Evolutionary conservation across 345 rosid species (phyloP), one percentile per base, ranked within the genome.

Genomic region (Salix suchowensis): DNA sequence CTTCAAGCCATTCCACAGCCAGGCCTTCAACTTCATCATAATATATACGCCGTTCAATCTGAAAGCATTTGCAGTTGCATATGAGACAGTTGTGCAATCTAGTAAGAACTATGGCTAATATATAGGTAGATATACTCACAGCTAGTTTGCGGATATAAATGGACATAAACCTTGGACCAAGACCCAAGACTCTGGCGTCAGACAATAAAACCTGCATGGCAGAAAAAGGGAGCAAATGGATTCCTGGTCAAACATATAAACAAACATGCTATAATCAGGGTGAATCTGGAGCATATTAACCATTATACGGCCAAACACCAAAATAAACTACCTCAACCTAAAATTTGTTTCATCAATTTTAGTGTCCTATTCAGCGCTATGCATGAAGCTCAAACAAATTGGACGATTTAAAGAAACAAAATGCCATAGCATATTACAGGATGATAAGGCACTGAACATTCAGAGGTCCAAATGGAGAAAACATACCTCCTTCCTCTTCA

Each of bases 161-260:
- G 65, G 98, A 84, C 97, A 95, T 90, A 85, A 95, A 95, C 74
- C 87, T 89, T 39, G 94, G 93, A 44, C 98, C 98, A 68, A 95
- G 77, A 78, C 85, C 93, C 86, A 93, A 93, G 36, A 95, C 97
- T 85, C 97, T 85, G 36, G 94, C 98, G 82, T 93, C 91, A 2
- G 97, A 83, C 6, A 89, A 81, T 68, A 87, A 77, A 77, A 90
- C 80, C 98, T 95, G 92, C 78, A 87, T 48, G 39, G 15, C 44
- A 44, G 46, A 40, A 71, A 67, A 12, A 16, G 4, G 7, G 66
- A 23, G 13, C 68, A 60, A 58, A 58, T 10, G 28, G 64, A 58
- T 58, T 58, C 23, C 24, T 50, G 39, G 36, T 68, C 37, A 68
- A 16, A 39, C 8, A 19, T 54, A 42, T 14, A 11, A 4, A 18